A percentile compares a stretch with the other conserved stretches of the same genome.
phyloP scores from a whole-genome alignment of 441 rosid genomes.

The Populus hybrid region DNA sequence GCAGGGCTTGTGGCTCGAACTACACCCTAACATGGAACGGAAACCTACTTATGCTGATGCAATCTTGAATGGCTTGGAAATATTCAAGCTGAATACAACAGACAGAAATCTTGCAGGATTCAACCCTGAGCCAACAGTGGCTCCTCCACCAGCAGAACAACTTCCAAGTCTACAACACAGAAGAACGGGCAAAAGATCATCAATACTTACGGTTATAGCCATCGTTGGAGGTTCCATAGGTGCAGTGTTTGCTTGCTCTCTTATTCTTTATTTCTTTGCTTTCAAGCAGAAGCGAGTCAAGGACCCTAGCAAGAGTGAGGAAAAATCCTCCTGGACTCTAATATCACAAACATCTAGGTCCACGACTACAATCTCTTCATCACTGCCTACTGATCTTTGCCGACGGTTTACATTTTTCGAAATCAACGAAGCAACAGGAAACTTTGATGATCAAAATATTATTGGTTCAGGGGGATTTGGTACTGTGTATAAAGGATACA shows the following conservation, averaged over 20 bases:
- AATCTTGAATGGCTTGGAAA: conserved; percentile 20
- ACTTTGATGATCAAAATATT: conserved; percentile 23
- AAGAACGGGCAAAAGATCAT: neutral
- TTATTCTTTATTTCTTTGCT: neutral
- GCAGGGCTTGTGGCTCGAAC: too few relatives aligned
- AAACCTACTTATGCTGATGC: conserved; percentile 9
- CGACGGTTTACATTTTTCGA: conserved; percentile 25
- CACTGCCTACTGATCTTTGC: conserved; percentile 17
- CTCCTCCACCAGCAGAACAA: neutral
- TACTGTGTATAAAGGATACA: too few relatives aligned
- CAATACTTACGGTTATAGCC: neutral
- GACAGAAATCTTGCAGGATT: conserved; percentile 9
- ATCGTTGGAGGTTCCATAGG: neutral
- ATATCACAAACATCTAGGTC: conserved; percentile 4
- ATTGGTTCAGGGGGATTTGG: conserved; percentile 29
- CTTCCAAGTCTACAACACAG: neutral
- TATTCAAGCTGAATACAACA: conserved; percentile 14
- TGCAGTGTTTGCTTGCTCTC: neutral
- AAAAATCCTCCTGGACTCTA: neutral
- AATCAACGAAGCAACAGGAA: conserved; percentile 32
- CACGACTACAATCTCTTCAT: neutral
- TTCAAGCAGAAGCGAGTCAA: too few relatives aligned
- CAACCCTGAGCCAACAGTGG: neutral
- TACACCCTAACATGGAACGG: too few relatives aligned
- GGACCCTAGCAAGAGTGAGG: neutral